These are phyloP conservation scores for Colletotrichum filicis DNA, from an alignment of 2,329 filamentous ascomycete genomes.

Conservation along the genomic window DNA sequence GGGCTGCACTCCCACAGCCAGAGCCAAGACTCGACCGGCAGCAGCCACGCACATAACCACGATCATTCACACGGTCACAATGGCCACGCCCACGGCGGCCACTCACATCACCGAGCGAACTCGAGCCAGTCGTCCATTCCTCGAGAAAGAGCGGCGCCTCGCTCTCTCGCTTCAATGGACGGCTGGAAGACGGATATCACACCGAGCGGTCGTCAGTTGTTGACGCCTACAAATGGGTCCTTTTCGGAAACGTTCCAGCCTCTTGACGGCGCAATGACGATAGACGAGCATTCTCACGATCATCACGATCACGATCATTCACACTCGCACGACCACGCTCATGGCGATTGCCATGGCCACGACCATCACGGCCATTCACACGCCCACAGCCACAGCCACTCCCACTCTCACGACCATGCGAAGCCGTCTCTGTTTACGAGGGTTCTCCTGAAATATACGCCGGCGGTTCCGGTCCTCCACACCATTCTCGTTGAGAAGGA, in stretches of 20 bases:
- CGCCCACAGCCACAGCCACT: constrained; percentile 19
- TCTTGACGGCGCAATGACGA: constrained; percentile 27
- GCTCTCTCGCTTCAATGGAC: constrained; percentile 46
- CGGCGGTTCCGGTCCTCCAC: constrained; percentile 81
- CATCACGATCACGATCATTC: constrained; percentile 38
- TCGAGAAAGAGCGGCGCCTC: constrained; percentile 46
- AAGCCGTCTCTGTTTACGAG: constrained; percentile 77
- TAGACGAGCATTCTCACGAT: constrained; percentile 39
- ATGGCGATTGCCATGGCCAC: constrained; percentile 42
- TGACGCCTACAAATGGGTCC: constrained; percentile 43
- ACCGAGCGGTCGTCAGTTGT: constrained; percentile 51
- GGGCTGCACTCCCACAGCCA: constrained; percentile 42
- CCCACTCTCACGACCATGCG: constrained; percentile 50
- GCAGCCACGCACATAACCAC: constrained; percentile 45
- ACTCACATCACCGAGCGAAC: constrained; percentile 38
- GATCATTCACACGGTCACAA: constrained; percentile 38
- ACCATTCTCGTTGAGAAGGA: constrained; percentile 91
- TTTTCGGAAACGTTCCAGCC: constrained; percentile 33
- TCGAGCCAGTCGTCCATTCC: constrained; percentile 27
- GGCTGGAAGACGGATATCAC: constrained; percentile 56
- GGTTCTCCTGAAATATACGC: constrained; percentile 75
- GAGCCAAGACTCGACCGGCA: constrained; percentile 36
- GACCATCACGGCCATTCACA: constrained; percentile 45
- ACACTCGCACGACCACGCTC: constrained; percentile 38
- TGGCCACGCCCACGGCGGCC: constrained; percentile 41